Evolutionary conservation across 768 basidiomycete genomes (phyloP), one percentile per base, ranked within the genome.

Genomic region (Macrocybe gigantea): DNA sequence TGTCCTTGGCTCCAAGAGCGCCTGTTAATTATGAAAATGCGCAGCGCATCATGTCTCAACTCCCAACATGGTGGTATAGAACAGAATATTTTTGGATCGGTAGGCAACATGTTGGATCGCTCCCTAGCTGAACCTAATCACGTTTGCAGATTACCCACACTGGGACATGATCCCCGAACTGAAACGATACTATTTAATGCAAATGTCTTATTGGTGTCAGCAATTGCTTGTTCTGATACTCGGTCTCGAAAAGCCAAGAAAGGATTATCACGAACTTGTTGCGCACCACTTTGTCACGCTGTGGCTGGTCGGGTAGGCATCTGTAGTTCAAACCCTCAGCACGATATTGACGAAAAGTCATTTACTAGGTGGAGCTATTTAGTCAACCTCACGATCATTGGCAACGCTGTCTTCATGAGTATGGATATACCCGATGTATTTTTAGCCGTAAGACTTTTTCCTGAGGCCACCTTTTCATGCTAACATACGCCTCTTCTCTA

Each of bases 341-440:
- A 6, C 39, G 50, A 31, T 29, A 42, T 8, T 6, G 48, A 45
- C 7, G 47, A 12, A 35, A 53, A 39, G 44, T 34, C 44, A 39
- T 53, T 47, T 10, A 15, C 29, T 59, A 92, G 90, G 34, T 91
- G 91, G 89, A 92, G 89, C 55, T 90, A 92, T 58, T 55, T 83
- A 32, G 51, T 83, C 54, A 93, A 91, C 65, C 38, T 92, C 45
- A 97, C 93, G 0, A 65, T 79, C 44, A 93, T 98, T 38, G 96
- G 96, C 7, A 88, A 89, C 53, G 86, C 93, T 5, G 79, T 99
- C 30, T 98, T 85, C 58, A 76, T 94, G 68, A 96, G 93, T 62
- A 98, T 98, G 96, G 96, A 99, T 69, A 74, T 94, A 13, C 92
- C 94, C 0, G 96, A 99, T 61, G 68, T 81, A 33, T 89, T 87